Evolutionary conservation across 1,139 yeast species (phyloP), one percentile per base, ranked within the genome.

Genomic region (Nematodospora anomalae): DNA sequence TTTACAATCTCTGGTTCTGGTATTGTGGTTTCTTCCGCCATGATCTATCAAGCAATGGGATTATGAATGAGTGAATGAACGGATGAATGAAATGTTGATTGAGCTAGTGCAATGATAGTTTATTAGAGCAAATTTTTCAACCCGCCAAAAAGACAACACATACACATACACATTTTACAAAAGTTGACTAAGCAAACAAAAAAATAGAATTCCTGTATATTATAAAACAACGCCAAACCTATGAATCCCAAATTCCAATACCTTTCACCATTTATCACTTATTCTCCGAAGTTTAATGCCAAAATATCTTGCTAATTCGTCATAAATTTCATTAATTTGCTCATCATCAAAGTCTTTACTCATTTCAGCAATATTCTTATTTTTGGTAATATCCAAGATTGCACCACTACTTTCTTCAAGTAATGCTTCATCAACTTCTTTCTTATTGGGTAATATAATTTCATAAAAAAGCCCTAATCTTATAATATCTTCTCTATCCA

Each of bases 381-480:
- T 51, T 14, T 28, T 32, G 14, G 26, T 28, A 9, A 39, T 26
- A 31, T 37, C 33, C 12, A 38, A 26, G 12, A 30, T 29, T 20
- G 41, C 41, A 25, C 27, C 35, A 12, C 36, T 40, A n/a, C 33
- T 28, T n/a, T 25, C 41, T n/a, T 37, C 30, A 42, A 60, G 56
- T 37, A 49, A 51, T 6, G 42, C 42, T 5, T 71, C 67, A 29
- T 72, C 72, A 15, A 43, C 26, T 40, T 73, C 70, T 46, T 76
- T 76, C 26, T 62, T 57, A 21, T 72, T 67, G 15, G 80, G 76
- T 11, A 81, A 74, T 28, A 82, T 58, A 34, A 83, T 57, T 46
- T 83, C 96, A 61, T 85, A 88, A 58, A 82, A 87, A 43, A 78
- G 72, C 33, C 84, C 75, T 53, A 87, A 64, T 33, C 67, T 64